Percentiles rank a stretch among this genome's conserved stretches.
phyloP scores from a whole-genome alignment of 176 grass and related monocot species.

The Aegilops longissima region DNA sequence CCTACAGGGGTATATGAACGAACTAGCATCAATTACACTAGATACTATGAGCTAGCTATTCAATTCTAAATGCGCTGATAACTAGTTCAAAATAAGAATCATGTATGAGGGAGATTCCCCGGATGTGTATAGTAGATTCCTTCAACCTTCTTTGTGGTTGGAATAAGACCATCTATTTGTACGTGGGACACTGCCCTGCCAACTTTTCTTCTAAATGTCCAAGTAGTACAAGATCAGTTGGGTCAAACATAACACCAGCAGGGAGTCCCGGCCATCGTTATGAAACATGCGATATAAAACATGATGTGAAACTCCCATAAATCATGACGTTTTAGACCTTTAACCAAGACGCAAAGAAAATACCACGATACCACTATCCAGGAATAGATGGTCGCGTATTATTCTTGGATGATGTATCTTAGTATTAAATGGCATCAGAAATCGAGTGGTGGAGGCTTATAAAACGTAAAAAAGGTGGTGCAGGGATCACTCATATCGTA shows the following conservation, averaged over 20 bases:
- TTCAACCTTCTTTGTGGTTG: too few species aligned
- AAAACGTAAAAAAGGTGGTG: neutral
- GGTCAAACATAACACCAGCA: conserved; percentile 87
- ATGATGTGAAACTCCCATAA: too few species aligned
- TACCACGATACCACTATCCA: too few species aligned
- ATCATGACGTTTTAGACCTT: neutral
- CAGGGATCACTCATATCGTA: too few species aligned
- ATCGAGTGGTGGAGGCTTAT: too few species aligned
- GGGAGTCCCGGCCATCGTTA: conserved; percentile 57
- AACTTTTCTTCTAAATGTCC: conserved; percentile 54
- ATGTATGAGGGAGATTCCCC: neutral
- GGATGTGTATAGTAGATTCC: conserved; percentile 35
- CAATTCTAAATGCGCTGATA: neutral
- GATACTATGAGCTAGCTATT: neutral
- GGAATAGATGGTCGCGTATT: too few species aligned
- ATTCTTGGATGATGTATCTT: too few species aligned
- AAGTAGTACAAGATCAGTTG: conserved; percentile 63
- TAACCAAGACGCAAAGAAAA: neutral
- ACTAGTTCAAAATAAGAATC: neutral
- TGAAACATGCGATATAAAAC: conserved; percentile 49
- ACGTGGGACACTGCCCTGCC: conserved; percentile 47
- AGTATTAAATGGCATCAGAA: too few species aligned
- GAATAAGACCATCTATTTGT: conserved; percentile 66
- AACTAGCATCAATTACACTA: neutral
- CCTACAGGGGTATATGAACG: conserved; percentile 37